Base-by-base conservation (phyloP, 306 rosid genomes). In the Sicyos edulis region DNA sequence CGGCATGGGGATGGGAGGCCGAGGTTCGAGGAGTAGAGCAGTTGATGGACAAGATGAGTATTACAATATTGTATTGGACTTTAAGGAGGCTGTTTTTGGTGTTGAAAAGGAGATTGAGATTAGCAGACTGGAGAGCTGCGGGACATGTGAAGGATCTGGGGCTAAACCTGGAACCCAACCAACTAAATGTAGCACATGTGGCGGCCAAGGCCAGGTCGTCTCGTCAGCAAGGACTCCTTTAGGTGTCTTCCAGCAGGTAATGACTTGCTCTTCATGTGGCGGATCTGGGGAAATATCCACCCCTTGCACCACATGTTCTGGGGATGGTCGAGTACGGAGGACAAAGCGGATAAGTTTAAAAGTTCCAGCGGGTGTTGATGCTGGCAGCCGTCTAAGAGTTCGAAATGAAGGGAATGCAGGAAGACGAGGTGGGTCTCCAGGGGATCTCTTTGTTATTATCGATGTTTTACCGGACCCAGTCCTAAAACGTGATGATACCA, bases 341-440 rank as follows among this genome's bases (percentile, higher is more conserved):
- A 86, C 99, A 69, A 95, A 95, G 80, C 86, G 95, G 75, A 91
- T 95, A 57, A 95, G 96, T 83, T 82, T 95, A 75, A 95, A 91
- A 82, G 92, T 95, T 78, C 99, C 99, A 7, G 86, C 99, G 7
- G 99, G 99, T 64, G 97, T 95, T 79, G 99, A 95, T 73, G 83
- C 96, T 14, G 96, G 99, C 57, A 95, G 99, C 80, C 96, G 99
- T 72, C 75, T 95, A 80, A 87, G 99, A 83, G 99, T 95, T 53
- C 85, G 95, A 40, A 95, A 89, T 67, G 99, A 95, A 83, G 99
- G 99, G 7, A 95, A 95, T 82, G 86, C 97, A 29, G 99, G 99
- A 73, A 87, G 84, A 70, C 84, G 88, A 2, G 97, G 99, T 0
- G 99, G 99, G 50, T 74, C 96, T 59, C 87, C 99, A 0, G 99